Conservation (phyloP, 1,139 yeast species). For the Suhomyces atakaporum region DNA sequence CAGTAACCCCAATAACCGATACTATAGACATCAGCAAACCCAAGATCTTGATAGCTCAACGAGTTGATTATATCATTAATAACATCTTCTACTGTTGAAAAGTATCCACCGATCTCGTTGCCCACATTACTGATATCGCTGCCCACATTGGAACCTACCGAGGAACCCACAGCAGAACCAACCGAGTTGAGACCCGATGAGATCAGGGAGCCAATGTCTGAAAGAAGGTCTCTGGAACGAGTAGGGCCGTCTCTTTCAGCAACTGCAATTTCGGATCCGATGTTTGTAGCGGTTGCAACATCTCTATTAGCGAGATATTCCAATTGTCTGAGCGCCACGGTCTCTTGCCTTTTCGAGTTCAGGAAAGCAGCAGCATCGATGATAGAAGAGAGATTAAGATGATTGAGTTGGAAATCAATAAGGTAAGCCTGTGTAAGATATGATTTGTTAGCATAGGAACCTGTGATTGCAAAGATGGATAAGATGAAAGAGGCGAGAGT, state of each 20-base stretch:
- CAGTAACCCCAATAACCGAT: constrained; percentile 78
- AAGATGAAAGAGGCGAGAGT: constrained; percentile 39
- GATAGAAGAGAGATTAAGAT: constrained; percentile 35
- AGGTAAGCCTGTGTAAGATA: constrained; percentile 42
- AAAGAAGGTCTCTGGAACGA: constrained; percentile 2
- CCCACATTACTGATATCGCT: background rate
- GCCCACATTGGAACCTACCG: too few relatives aligned
- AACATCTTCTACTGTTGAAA: constrained; percentile 48
- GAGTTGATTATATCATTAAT: constrained; percentile 16
- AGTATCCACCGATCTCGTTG: constrained; percentile 29
- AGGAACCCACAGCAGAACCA: constrained; percentile 1
- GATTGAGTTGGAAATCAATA: constrained; percentile 38
- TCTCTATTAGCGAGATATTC: too few relatives aligned
- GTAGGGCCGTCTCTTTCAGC: constrained; percentile 1
- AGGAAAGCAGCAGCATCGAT: constrained; percentile 21
- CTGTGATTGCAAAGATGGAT: constrained; percentile 43
- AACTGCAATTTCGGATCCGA: background rate
- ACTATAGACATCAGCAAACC: constrained; percentile 62
- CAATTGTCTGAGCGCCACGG: too few relatives aligned
- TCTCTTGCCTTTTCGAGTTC: constrained; percentile 11
- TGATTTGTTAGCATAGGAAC: constrained; percentile 39
- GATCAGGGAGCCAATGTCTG: constrained; percentile 7
- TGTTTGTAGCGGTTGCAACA: too few relatives aligned
- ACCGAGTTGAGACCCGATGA: constrained; percentile 5
- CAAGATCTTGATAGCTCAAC: constrained; percentile 33